phyloP scores from a whole-genome alignment of 352 stramenopile genomes.

The Plasmopara muralis region DNA sequence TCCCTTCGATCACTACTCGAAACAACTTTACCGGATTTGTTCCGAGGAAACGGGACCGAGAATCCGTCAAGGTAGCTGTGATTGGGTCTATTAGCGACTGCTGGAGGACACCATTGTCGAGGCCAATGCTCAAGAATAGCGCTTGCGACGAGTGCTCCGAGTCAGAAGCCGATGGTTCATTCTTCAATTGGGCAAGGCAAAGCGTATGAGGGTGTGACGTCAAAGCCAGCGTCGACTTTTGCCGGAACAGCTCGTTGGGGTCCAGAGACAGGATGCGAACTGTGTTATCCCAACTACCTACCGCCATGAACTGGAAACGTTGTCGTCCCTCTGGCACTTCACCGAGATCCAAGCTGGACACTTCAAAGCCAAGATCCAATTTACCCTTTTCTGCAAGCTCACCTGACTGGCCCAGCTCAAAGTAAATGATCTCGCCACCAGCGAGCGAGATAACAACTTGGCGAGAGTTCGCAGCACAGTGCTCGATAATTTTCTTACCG shows the following conservation, averaged over 20 bases:
- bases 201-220: constrained; percentile 80
- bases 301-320: constrained; percentile 93
- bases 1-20: constrained; percentile 85
- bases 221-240: constrained; percentile 78
- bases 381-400: constrained; percentile 92
- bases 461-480: constrained; percentile 92
- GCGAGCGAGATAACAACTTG: constrained; percentile 97
- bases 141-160: constrained; percentile 46
- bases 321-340: constrained; percentile 91
- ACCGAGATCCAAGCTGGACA: constrained; percentile 96
- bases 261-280: constrained; percentile 94
- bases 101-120: constrained; percentile 96
- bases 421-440: constrained; percentile 96
- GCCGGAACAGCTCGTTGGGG: constrained; percentile 84
- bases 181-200: constrained; percentile 72
- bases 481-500: constrained; percentile 96
- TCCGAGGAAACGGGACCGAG: constrained; percentile 92
- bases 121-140: constrained; percentile 80
- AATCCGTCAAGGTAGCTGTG: constrained; percentile 78
- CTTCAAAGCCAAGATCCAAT: constrained; percentile 93
- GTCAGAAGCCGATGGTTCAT: constrained; percentile 54
- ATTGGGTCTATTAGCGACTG: constrained; percentile 86
- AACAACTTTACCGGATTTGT: constrained; percentile 93
- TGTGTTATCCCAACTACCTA: constrained; percentile 90
- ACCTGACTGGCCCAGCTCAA: constrained; percentile 93